Conservation (phyloP, 768 basidiomycete species). For the Lactarius hengduanensis region DNA sequence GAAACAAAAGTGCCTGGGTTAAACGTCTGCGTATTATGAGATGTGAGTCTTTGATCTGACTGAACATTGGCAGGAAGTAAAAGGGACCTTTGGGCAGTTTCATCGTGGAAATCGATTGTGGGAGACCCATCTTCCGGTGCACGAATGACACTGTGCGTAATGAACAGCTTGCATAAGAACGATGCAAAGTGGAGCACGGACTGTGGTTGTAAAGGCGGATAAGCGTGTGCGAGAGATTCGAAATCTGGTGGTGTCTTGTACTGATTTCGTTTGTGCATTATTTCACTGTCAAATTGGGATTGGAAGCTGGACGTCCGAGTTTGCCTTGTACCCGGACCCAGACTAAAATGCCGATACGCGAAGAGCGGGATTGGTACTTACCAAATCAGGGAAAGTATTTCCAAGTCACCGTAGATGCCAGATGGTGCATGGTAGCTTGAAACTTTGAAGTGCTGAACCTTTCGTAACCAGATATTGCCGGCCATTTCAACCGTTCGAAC, state of each 20-base stretch:
- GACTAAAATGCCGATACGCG: too few species aligned
- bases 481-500: too few species aligned
- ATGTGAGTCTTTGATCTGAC: constrained; percentile 10
- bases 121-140: constrained; percentile 28
- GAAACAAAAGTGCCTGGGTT: constrained; percentile 72
- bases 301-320: neutral
- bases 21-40: constrained; percentile 51
- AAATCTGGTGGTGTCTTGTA: constrained; percentile 60
- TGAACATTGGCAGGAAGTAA: constrained; percentile 1
- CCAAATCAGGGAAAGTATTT: too few species aligned
- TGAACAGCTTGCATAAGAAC: neutral
- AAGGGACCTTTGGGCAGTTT: constrained; percentile 62
- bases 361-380: too few species aligned
- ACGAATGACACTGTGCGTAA: constrained; percentile 31
- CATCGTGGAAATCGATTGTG: constrained; percentile 74
- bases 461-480: too few species aligned
- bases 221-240: constrained; percentile 49
- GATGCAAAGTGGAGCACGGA: constrained; percentile 34
- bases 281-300: too few species aligned
- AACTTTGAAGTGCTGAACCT: too few species aligned
- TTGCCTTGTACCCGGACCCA: too few species aligned
- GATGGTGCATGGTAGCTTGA: too few species aligned
- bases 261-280: constrained; percentile 50
- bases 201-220: constrained; percentile 57
- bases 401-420: too few species aligned